A percentile compares a stretch with the other conserved stretches of the same genome.
Evolutionary conservation across 2,329 filamentous ascomycete genomes (phyloP).

Genomic region (Penicillium sp.): DNA sequence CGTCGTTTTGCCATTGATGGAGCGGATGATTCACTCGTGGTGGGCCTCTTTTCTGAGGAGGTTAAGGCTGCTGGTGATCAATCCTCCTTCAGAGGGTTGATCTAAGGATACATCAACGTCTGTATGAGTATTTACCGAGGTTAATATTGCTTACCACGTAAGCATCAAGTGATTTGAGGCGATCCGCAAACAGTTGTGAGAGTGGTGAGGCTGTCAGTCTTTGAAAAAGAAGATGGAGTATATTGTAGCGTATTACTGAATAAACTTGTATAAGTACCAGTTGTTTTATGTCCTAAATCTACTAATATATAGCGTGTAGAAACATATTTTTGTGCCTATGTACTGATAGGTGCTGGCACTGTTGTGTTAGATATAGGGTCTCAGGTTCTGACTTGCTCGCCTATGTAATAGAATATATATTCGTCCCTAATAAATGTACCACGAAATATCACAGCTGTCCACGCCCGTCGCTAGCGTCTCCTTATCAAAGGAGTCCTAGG

Average conservation of each 20-base stretch:
- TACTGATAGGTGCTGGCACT: not conserved
- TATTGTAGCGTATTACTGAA: not conserved
- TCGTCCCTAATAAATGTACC: not conserved
- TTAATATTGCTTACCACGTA: not conserved
- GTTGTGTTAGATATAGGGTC: not conserved
- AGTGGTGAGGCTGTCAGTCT: not conserved
- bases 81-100: not conserved
- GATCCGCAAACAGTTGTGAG: not conserved
- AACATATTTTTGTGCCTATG: not conserved
- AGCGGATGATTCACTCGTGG: not conserved
- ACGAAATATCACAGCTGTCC: not conserved
- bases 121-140: not conserved
- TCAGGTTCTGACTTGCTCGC: not conserved
- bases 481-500: not conserved
- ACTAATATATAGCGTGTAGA: not conserved
- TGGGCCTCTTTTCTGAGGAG: not conserved
- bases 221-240: not conserved
- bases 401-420: not conserved
- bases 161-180: not conserved
- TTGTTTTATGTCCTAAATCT: not conserved
- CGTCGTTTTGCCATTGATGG: not conserved
- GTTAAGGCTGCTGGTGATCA: not conserved
- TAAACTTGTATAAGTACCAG: not conserved
- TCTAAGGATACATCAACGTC: not conserved
- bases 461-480: not conserved